A percentile compares a stretch with the other conserved stretches of the same genome.
Evolutionary conservation across 2,329 filamentous ascomycete species (phyloP).

Genomic region (Metarhizium brunneum): DNA sequence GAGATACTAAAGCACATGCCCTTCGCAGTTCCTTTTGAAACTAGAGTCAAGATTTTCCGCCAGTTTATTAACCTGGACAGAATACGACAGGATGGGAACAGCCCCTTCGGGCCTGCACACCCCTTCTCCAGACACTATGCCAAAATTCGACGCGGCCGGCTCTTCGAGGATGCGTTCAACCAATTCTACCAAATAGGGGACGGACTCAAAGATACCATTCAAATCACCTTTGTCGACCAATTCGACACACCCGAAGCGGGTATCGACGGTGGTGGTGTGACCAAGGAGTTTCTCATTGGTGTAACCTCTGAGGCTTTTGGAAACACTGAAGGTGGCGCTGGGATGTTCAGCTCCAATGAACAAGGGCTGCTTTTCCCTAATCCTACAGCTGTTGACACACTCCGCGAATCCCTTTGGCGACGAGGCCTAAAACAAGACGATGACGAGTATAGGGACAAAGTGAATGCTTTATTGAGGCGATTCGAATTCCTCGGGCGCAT

Average conservation of each 20-base stretch:
- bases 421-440: conserved; percentile 42
- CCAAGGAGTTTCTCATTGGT: conserved; percentile 91
- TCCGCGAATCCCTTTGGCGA: conserved; percentile 46
- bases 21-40: conserved; percentile 90
- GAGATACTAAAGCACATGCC: conserved; percentile 94
- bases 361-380: conserved; percentile 86
- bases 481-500: conserved; percentile 92
- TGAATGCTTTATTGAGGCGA: conserved; percentile 55
- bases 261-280: conserved; percentile 94
- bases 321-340: conserved; percentile 29
- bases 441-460: conserved; percentile 44
- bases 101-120: conserved; percentile 3
- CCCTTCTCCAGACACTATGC: conserved; percentile 57
- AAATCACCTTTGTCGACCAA: conserved; percentile 91
- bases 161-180: conserved; percentile 79
- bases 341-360: conserved; percentile 75
- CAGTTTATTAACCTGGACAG: conserved; percentile 78
- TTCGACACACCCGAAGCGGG: conserved; percentile 83
- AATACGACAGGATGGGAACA: conserved; percentile 14
- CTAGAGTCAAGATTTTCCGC: conserved; percentile 83
- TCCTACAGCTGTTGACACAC: conserved; percentile 64
- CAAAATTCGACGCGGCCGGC: conserved; percentile 64
- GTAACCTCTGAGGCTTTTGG: conserved; percentile 79
- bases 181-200: conserved; percentile 77
- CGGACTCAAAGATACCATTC: conserved; percentile 85